Evolutionary conservation across 257 asterid genomes (phyloP), one percentile per base, ranked within the genome.

Genomic region (Gentiana straminea): DNA sequence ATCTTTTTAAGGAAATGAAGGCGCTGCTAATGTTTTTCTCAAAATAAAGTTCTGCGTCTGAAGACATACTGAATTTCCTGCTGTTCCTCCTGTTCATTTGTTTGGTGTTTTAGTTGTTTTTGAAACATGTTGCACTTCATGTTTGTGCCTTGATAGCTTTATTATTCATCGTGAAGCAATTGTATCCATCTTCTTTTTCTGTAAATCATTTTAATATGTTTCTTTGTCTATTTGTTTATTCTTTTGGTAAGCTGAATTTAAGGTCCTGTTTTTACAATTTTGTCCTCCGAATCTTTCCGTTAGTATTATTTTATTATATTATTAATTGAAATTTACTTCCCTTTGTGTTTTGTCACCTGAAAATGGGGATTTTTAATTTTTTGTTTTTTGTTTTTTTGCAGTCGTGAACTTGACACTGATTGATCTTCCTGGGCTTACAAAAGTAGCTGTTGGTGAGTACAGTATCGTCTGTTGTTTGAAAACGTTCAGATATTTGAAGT

Each of bases 361-460:
- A n/a, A n/a, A n/a, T n/a, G n/a, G n/a, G n/a, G 33, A 55, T 58
- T 47, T 60, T 56, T 73, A 38, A 59, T 65, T 54, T 67, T 66
- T 66, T 59, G 52, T 36, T 49, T 72, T 59, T 72, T 64, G 47
- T 70, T 59, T 35, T 75, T 75, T n/a, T n/a, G 76, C 93, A 92
- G 98, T 92, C 54, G 98, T 92, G 67, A 83, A 92, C 68, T 84
- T 92, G 84, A 88, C 98, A 37, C 70, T 92, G 71, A 75, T 92
- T 48, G 97, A 92, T 80, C 98, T 92, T 77, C 98, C 97, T 59
- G 97, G 98, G 58, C 97, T 88, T 54, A 92, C 98, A 35, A 92
- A 92, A 66, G 98, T 92, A 59, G 98, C 98, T 47, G 89, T 88
- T 55, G 98, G 98, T 92, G 81, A 83, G 97, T 71, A 51, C 62